These are phyloP conservation scores for Vigna hirtella DNA, from an alignment of 306 rosid genomes.

Conservation along the genomic window DNA sequence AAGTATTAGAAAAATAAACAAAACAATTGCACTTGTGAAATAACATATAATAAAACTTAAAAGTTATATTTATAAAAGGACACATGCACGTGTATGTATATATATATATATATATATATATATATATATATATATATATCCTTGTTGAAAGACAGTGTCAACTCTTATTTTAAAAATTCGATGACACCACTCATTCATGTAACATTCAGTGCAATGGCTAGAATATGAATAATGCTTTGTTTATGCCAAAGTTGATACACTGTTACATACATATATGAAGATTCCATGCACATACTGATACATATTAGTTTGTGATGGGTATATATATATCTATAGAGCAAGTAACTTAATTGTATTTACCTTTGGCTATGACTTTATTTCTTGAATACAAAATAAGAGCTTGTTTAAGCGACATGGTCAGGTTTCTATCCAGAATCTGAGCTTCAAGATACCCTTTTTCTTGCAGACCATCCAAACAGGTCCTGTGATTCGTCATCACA, in stretches of 20 bases:
- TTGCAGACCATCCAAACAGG: slow-evolving; percentile 61
- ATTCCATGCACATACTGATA: neutral
- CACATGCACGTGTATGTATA: slow-evolving; percentile 14
- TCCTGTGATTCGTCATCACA: slow-evolving; percentile 61
- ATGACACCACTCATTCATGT: slow-evolving; percentile 12
- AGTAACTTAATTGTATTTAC: slow-evolving; percentile 36
- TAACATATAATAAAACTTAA: neutral
- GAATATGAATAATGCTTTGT: slow-evolving; percentile 21
- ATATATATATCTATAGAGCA: neutral
- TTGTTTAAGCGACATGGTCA: slow-evolving; percentile 53
- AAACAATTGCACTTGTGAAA: neutral
- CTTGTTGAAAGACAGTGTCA: slow-evolving; percentile 10
- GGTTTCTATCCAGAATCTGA: slow-evolving; percentile 42
- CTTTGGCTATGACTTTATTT: slow-evolving; percentile 6
- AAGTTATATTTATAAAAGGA: neutral
- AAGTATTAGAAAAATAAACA: neutral
- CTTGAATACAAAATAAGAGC: slow-evolving; percentile 56
- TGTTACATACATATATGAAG: neutral
- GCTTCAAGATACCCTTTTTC: slow-evolving; percentile 49
- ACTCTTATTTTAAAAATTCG: neutral
- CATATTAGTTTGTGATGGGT: too few relatives aligned
- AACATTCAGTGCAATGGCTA: neutral
- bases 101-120: too few relatives aligned
- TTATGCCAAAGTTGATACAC: neutral
- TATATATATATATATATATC: neutral